These are phyloP conservation scores for Fusarium sp. DNA, from an alignment of 2,329 filamentous ascomycete species.

Conservation along the genomic window DNA sequence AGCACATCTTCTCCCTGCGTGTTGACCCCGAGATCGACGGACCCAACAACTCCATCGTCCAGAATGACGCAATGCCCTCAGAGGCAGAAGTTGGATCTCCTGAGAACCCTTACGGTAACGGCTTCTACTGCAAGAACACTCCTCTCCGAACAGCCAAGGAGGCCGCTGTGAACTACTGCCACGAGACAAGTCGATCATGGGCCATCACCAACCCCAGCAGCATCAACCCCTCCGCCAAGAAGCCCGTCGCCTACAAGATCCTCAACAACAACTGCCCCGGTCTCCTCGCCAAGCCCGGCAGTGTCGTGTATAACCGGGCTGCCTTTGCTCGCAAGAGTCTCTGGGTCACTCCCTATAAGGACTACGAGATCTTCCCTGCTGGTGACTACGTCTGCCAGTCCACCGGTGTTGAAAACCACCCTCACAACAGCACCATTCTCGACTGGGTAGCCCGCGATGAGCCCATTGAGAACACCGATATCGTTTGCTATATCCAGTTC, in stretches of 20 bases:
- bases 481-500: conserved; percentile 95
- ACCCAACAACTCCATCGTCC: conserved; percentile 70
- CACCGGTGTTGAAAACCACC: conserved; percentile 69
- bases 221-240: conserved; percentile 84
- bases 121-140: conserved; percentile 86
- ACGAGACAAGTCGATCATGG: conserved; percentile 83
- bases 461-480: conserved; percentile 80
- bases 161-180: conserved; percentile 81
- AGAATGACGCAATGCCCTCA: conserved; percentile 78
- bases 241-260: conserved; percentile 87
- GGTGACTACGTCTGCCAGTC: conserved; percentile 91
- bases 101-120: conserved; percentile 90
- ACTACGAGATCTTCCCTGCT: conserved; percentile 85
- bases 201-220: conserved; percentile 88
- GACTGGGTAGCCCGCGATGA: conserved; percentile 80
- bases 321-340: conserved; percentile 73
- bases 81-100: conserved; percentile 79
- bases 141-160: conserved; percentile 76
- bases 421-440: conserved; percentile 73
- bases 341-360: conserved; percentile 65
- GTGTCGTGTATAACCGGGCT: conserved; percentile 87
- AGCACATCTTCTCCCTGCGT: conserved; percentile 74
- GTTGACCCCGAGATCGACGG: conserved; percentile 74
- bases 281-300: conserved; percentile 83
- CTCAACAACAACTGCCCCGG: conserved; percentile 84